Conservation (phyloP, 345 rosid species). For the Rhodamnia argentea region DNA sequence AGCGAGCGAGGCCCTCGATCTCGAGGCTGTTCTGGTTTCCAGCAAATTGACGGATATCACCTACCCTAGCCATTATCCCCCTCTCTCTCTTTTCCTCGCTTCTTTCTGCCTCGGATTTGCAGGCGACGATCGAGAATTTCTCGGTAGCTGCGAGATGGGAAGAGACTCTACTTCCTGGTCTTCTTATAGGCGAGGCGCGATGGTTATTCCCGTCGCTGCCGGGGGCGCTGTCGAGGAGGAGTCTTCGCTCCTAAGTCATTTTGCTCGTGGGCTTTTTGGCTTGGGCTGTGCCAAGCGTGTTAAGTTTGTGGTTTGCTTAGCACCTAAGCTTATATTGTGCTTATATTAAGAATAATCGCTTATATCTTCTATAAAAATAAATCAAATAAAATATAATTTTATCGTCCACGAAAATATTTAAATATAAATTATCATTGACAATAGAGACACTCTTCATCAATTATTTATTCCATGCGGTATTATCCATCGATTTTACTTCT, state of each 20-base stretch:
- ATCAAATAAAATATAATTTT: too few species aligned
- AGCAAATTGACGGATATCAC: slow-evolving; percentile 43
- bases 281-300: not conserved
- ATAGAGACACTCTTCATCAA: too few species aligned
- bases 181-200: not conserved
- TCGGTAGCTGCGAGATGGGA: not conserved
- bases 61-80: slow-evolving; percentile 36
- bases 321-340: not conserved
- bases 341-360: too few species aligned
- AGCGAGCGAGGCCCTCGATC: slow-evolving; percentile 64
- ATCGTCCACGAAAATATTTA: too few species aligned
- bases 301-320: not conserved
- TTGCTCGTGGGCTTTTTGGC: not conserved
- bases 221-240: not conserved
- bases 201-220: not conserved
- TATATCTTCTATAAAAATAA: too few species aligned
- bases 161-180: not conserved
- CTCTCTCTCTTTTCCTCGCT: not conserved
- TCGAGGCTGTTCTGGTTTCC: slow-evolving; percentile 45
- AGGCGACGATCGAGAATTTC: not conserved
- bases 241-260: not conserved
- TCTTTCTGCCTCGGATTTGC: not conserved
- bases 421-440: too few species aligned
- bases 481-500: too few species aligned
- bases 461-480: too few species aligned